A percentile compares a stretch with the other conserved stretches of the same genome.
Conservation (phyloP, 2,329 filamentous ascomycete genomes). For the Sporothrix humicola region DNA sequence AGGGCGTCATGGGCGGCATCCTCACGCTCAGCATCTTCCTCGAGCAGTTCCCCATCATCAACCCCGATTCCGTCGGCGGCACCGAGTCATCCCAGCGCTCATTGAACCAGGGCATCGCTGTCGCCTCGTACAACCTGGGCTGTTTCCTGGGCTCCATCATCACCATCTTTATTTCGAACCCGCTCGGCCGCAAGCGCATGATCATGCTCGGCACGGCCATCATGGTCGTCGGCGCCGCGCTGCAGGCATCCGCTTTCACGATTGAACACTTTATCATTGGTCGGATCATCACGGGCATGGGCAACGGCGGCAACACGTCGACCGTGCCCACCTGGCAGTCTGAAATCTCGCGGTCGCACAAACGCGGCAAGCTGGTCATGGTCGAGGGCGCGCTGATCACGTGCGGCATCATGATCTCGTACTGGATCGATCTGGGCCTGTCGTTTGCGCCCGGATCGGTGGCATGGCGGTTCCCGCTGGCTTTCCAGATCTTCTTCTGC, state of each 20-base stretch:
- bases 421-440: slow-evolving; percentile 66
- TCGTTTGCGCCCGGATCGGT: slow-evolving; percentile 58
- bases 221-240: slow-evolving; percentile 52
- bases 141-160: slow-evolving; percentile 44
- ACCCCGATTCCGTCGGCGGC: slow-evolving; percentile 49
- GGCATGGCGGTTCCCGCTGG: slow-evolving; percentile 66
- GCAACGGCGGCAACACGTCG: slow-evolving; percentile 51
- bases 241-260: slow-evolving; percentile 49
- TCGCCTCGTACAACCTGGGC: slow-evolving; percentile 46
- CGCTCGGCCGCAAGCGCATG: slow-evolving; percentile 50
- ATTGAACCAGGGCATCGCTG: slow-evolving; percentile 54
- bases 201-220: slow-evolving; percentile 50
- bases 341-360: slow-evolving; percentile 62
- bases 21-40: slow-evolving; percentile 70
- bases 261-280: slow-evolving; percentile 53
- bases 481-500: slow-evolving; percentile 63
- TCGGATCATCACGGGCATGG: slow-evolving; percentile 53
- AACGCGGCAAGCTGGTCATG: slow-evolving; percentile 66
- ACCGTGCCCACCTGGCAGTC: slow-evolving; percentile 66
- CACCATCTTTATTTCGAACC: slow-evolving; percentile 48
- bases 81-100: slow-evolving; percentile 51
- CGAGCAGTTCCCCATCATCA: slow-evolving; percentile 58
- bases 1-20: slow-evolving; percentile 77
- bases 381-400: slow-evolving; percentile 65
- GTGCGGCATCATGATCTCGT: slow-evolving; percentile 61